Evolutionary conservation across 148 eudicot species (phyloP), one percentile per base, ranked within the genome.

Genomic region (Agrostemma githago): DNA sequence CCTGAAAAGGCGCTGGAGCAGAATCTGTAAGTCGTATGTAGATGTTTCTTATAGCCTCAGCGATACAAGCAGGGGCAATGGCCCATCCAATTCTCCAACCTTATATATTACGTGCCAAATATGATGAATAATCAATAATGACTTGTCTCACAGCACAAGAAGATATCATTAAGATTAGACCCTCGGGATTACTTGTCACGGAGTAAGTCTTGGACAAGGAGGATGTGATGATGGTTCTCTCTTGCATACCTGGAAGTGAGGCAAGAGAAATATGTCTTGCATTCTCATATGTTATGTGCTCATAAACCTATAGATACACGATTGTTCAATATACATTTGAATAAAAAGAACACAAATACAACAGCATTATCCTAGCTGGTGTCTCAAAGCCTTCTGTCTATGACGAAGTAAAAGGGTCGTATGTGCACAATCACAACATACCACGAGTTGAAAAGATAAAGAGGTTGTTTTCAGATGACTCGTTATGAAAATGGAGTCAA

Each of bases 71-170:
- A 10, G 98, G 87, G 11, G 89, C 95, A 54, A 91, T 81, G n/a
- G 98, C 98, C 98, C 98, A 94, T 73, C 98, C 98, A 62, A 94
- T 75, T 81, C 98, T 87, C 98, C 98, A 94, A 77, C 98, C 98
- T 94, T 78, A 82, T 21, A 74, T 20, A 15, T 2, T 7, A n/a
- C n/a, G 34, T 60, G 4, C 15, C 66, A 71, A 46, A 11, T 14
- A 75, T 16, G 74, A 74, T 44, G 51, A 71, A 42, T 26, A 70
- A 8, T 15, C 17, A 19, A 42, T 26, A 70, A 8, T 15, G 34
- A 19, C 44, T 58, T 46, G 39, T 58, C 60, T 21, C 17, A 17
- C 17, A 10, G 39, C 65, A 70, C 26, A 37, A 62, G 37, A 9
- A 42, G 4, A 37, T 2, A 62, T 38, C 38, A 26, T n/a, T 40